These are phyloP conservation scores for Hyaloscypha finlandica DNA, from an alignment of 495 filamentous ascomycete genomes.

Conservation along the genomic window DNA sequence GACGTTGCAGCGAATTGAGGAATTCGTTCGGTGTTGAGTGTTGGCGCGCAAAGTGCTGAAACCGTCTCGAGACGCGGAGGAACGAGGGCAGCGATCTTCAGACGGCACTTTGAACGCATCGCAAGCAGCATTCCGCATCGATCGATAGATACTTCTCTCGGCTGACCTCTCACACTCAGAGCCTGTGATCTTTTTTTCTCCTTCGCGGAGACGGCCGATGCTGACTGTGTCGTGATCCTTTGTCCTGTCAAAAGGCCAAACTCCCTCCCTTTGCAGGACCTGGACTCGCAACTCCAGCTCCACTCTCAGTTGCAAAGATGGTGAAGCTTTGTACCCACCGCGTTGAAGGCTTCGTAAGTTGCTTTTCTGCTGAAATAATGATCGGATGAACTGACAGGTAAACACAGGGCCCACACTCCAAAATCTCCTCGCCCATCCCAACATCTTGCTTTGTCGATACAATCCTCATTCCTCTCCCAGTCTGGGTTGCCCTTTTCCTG, in stretches of 20 bases:
- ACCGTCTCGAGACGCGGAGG: not conserved
- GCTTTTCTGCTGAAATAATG: not conserved
- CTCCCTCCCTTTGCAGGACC: not conserved
- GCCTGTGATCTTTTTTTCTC: not conserved
- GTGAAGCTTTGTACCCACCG: slow-evolving; percentile 37
- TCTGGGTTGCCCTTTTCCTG: slow-evolving; percentile 33
- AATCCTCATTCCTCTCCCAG: slow-evolving; percentile 39
- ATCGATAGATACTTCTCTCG: not conserved
- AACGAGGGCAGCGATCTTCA: not conserved
- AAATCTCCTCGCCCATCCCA: slow-evolving; percentile 37
- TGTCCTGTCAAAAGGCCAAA: not conserved
- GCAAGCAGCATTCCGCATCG: not conserved
- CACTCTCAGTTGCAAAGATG: not conserved
- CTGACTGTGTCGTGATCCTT: not conserved
- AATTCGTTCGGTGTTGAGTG: slow-evolving; percentile 7
- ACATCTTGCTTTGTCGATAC: slow-evolving; percentile 43
- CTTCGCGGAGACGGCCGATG: not conserved
- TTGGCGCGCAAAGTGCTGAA: not conserved
- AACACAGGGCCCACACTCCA: slow-evolving; percentile 37
- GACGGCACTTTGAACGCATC: not conserved
- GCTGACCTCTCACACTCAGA: not conserved
- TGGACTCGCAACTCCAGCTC: not conserved
- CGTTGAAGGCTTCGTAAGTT: slow-evolving; percentile 40
- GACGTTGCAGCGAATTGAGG: not conserved
- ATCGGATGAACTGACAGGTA: not conserved